These are phyloP conservation scores for Camellia oleifera DNA, from an alignment of 179 eudicot species.

Conservation along the genomic window DNA sequence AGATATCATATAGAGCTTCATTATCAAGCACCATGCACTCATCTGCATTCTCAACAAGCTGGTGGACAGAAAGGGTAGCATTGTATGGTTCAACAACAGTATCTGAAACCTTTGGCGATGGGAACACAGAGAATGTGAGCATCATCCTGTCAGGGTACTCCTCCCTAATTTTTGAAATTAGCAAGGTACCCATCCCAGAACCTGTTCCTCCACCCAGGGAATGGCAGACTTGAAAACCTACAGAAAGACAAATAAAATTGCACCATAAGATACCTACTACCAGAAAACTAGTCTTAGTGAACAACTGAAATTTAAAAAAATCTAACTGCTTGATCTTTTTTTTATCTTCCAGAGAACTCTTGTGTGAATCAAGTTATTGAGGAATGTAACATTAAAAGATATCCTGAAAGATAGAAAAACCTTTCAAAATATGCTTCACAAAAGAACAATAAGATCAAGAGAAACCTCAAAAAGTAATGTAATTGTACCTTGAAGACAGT, in stretches of 20 bases:
- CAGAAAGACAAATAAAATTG: not conserved
- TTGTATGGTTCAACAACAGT: conserved; percentile 89
- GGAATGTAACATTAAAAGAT: no score
- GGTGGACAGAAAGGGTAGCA: conserved; percentile 84
- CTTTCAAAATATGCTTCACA: no score
- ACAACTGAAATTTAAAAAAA: not conserved
- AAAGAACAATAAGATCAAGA: not conserved
- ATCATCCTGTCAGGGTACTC: conserved; percentile 88
- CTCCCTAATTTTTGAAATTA: conserved; percentile 76
- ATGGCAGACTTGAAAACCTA: conserved; percentile 84
- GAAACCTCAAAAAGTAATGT: not conserved
- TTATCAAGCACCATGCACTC: conserved; percentile 79
- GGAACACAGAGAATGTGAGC: conserved; percentile 79
- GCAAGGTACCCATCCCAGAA: conserved; percentile 80
- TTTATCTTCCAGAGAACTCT: no score
- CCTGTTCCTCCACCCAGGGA: conserved; percentile 87
- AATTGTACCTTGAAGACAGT: conserved; percentile 60
- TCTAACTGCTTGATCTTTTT: no score
- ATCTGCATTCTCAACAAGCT: conserved; percentile 86
- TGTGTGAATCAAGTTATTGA: no score
- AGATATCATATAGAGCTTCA: conserved; percentile 70
- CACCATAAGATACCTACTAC: not conserved
- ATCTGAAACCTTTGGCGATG: conserved; percentile 78
- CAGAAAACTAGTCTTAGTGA: not conserved
- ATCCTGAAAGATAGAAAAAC: no score